A percentile compares a stretch with the other conserved stretches of the same genome.
These are phyloP conservation scores for Candida schatavii DNA, from an alignment of 805 yeast genomes.

Conservation along the genomic window DNA sequence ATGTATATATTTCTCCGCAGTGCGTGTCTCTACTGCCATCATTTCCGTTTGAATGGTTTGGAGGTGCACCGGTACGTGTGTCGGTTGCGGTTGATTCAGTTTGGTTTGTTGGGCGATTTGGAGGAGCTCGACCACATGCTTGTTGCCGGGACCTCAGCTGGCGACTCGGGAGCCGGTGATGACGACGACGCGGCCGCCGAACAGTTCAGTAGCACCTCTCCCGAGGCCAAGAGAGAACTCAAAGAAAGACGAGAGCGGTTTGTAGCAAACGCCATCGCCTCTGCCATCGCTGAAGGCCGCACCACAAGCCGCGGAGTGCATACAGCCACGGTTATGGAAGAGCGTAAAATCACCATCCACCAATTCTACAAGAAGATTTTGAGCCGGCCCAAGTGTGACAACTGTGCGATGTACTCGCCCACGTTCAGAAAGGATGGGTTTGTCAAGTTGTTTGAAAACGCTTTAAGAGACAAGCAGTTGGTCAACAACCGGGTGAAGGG, in stretches of 20 bases:
- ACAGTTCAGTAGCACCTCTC: constrained; percentile 24
- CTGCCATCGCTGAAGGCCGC: constrained; percentile 74
- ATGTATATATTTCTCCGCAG: constrained; percentile 80
- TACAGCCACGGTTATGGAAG: constrained; percentile 85
- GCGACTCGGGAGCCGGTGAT: constrained; percentile 41
- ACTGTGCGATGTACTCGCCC: constrained; percentile 95
- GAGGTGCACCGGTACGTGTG: constrained; percentile 79
- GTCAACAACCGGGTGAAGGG: constrained; percentile 84
- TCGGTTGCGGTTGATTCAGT: constrained; percentile 77
- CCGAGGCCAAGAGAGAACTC: constrained; percentile 43
- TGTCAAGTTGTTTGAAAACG: constrained; percentile 85
- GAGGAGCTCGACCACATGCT: constrained; percentile 66
- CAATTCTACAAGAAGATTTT: constrained; percentile 73
- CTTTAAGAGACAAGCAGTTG: constrained; percentile 77
- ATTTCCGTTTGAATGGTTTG: constrained; percentile 62
- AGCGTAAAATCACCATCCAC: constrained; percentile 70
- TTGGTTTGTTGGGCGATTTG: constrained; percentile 82
- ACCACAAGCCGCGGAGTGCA: constrained; percentile 63
- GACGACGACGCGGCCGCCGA: constrained; percentile 45
- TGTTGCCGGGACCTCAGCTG: constrained; percentile 32
- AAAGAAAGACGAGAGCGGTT: constrained; percentile 61
- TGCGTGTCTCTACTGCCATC: constrained; percentile 87
- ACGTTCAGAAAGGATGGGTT: constrained; percentile 92
- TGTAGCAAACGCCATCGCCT: constrained; percentile 67
- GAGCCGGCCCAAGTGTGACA: constrained; percentile 85